phyloP scores from a whole-genome alignment of 805 yeast species.

The Cyberlindnera samutprakarnensis region DNA sequence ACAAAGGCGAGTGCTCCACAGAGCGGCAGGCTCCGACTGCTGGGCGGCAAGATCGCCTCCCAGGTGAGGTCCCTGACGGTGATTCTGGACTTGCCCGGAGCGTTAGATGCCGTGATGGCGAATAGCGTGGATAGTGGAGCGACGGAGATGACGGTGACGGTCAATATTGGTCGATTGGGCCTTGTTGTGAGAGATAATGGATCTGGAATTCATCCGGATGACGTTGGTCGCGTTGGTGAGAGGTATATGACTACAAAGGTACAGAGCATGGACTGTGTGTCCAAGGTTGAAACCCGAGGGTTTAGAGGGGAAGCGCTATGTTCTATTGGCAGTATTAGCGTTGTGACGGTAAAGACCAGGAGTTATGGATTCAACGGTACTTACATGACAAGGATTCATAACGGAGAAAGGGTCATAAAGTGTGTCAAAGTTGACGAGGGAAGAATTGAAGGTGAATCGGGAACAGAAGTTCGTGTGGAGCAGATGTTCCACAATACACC shows the following conservation, averaged over 20 bases:
- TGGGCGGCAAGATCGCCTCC: slow-evolving; percentile 6
- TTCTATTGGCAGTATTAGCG: slow-evolving; percentile 41
- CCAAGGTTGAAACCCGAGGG: slow-evolving; percentile 41
- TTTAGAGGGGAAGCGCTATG: slow-evolving; percentile 68
- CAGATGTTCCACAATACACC: slow-evolving; percentile 37
- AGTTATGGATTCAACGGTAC: slow-evolving; percentile 21
- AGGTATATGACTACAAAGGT: slow-evolving; percentile 53
- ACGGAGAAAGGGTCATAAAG: slow-evolving; percentile 11
- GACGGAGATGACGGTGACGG: slow-evolving; percentile 24
- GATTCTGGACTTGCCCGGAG: slow-evolving; percentile 31
- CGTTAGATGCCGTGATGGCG: slow-evolving; percentile 41
- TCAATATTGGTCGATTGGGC: slow-evolving; percentile 29
- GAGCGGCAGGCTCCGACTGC: slow-evolving; percentile 2
- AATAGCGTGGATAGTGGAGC: slow-evolving; percentile 54
- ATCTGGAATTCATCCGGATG: slow-evolving; percentile 46
- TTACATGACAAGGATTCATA: slow-evolving; percentile 16
- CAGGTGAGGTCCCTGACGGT: slow-evolving; percentile 13
- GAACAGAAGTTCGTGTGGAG: slow-evolving; percentile 25
- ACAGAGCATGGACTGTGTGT: slow-evolving; percentile 28
- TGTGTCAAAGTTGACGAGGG: slow-evolving; percentile 5
- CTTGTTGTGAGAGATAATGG: slow-evolving; percentile 63
- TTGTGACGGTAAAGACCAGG: slow-evolving; percentile 42
- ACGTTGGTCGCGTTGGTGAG: slow-evolving; percentile 39
- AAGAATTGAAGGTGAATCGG: neutral
- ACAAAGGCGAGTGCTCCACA: neutral